phyloP scores from a whole-genome alignment of 768 basidiomycete species.

The Exidia glandulosa region DNA sequence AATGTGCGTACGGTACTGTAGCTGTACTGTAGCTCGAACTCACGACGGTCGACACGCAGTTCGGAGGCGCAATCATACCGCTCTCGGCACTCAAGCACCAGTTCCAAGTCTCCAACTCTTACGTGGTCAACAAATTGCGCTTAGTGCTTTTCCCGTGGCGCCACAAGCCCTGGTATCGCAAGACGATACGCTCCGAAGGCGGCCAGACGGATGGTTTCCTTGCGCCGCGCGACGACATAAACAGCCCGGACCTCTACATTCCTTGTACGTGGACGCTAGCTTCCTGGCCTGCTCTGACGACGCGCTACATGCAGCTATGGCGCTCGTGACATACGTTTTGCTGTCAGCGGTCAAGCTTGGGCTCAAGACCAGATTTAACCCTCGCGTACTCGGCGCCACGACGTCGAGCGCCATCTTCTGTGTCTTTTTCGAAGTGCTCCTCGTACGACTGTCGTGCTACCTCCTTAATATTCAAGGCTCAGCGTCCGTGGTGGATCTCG shows the following conservation, averaged over 20 bases:
- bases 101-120: slow-evolving; percentile 94
- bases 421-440: slow-evolving; percentile 76
- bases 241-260: slow-evolving; percentile 94
- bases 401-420: slow-evolving; percentile 79
- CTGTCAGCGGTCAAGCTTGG: slow-evolving; percentile 79
- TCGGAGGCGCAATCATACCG: slow-evolving; percentile 63
- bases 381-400: slow-evolving; percentile 77
- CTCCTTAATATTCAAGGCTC: slow-evolving; percentile 74
- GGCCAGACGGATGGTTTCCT: slow-evolving; percentile 66
- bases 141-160: slow-evolving; percentile 93
- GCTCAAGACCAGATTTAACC: slow-evolving; percentile 72
- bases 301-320: slow-evolving; percentile 67
- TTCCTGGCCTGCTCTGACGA: no score
- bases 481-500: slow-evolving; percentile 56
- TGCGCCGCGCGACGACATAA: slow-evolving; percentile 86
- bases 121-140: slow-evolving; percentile 82
- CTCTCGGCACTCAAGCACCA: slow-evolving; percentile 71
- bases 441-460: slow-evolving; percentile 89
- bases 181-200: slow-evolving; percentile 51
- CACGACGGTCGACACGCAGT: slow-evolving; percentile 33
- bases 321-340: slow-evolving; percentile 89
- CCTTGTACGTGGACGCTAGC: slow-evolving; percentile 47
- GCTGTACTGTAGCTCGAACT: slow-evolving; percentile 2
- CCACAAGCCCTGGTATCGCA: slow-evolving; percentile 78
- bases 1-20: slow-evolving; percentile 48